Percentiles rank a stretch among this genome's conserved stretches.
These are phyloP conservation scores for Auriscalpium microsporum DNA, from an alignment of 768 basidiomycete species.

Conservation along the genomic window DNA sequence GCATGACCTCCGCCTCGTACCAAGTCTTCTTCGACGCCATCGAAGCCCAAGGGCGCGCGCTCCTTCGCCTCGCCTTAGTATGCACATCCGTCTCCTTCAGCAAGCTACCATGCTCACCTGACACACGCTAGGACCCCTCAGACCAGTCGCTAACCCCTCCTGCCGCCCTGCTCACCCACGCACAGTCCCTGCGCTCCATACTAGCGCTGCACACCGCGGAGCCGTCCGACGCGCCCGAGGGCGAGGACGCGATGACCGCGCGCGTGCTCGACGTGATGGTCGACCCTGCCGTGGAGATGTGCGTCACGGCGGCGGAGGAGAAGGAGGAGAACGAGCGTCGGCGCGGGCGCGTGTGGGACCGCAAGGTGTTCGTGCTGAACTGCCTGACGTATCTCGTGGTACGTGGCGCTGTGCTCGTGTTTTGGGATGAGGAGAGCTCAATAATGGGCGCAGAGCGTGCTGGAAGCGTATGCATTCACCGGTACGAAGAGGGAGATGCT, in stretches of 20 bases:
- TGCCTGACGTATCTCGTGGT: constrained; percentile 80
- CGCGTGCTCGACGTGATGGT: constrained; percentile 76
- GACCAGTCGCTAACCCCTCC: constrained; percentile 72
- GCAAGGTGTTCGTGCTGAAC: constrained; percentile 76
- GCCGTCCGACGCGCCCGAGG: constrained; percentile 14
- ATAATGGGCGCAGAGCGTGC: constrained; percentile 40
- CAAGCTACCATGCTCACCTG: not conserved
- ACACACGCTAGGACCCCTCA: constrained; percentile 43
- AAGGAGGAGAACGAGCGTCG: constrained; percentile 58
- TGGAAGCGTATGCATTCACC: constrained; percentile 66
- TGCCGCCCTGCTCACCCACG: constrained; percentile 69
- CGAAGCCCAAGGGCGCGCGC: constrained; percentile 69
- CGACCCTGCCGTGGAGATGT: constrained; percentile 77
- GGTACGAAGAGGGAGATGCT: constrained; percentile 48
- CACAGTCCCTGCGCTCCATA: constrained; percentile 76
- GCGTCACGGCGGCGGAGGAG: constrained; percentile 55
- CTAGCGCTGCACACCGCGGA: constrained; percentile 51
- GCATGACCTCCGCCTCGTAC: constrained; percentile 75
- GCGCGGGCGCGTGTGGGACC: constrained; percentile 63
- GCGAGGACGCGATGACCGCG: constrained; percentile 41
- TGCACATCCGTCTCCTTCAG: constrained; percentile 13
- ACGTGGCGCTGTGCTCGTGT: not conserved
- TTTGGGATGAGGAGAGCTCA: too few species aligned
- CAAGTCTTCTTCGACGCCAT: constrained; percentile 85
- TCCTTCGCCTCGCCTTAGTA: constrained; percentile 48